These are phyloP conservation scores for Aplosporella prunicola DNA, from an alignment of 2,329 filamentous ascomycete species.

Conservation along the genomic window DNA sequence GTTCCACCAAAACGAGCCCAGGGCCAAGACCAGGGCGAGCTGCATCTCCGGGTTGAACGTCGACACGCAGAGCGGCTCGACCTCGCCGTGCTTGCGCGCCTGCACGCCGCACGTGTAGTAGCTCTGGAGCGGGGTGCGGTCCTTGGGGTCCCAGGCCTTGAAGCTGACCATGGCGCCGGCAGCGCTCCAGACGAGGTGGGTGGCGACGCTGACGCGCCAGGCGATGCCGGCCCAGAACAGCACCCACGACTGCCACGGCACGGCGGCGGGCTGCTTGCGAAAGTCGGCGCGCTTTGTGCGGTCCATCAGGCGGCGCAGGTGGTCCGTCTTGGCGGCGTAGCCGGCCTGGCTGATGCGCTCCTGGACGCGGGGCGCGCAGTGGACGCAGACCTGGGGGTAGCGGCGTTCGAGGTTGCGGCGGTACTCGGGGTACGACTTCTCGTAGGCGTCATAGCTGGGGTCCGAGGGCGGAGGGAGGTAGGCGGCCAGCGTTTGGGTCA, in stretches of 20 bases:
- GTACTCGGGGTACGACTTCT: constrained; percentile 60
- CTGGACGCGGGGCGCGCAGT: constrained; percentile 68
- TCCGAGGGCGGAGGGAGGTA: constrained; percentile 62
- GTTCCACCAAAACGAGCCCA: constrained; percentile 58
- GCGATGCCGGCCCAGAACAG: constrained; percentile 33
- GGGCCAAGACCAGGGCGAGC: constrained; percentile 37
- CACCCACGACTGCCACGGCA: constrained; percentile 35
- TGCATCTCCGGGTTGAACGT: constrained; percentile 16
- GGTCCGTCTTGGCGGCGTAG: constrained; percentile 77
- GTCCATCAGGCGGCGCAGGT: constrained; percentile 65
- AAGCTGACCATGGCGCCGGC: no score
- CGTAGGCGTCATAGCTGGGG: constrained; percentile 58
- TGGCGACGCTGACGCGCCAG: constrained; percentile 31
- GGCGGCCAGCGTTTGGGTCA: constrained; percentile 65
- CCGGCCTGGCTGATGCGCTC: constrained; percentile 59
- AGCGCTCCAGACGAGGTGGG: constrained; percentile 28
- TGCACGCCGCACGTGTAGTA: constrained; percentile 21
- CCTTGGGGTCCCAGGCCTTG: no score
- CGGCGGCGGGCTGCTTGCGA: constrained; percentile 16
- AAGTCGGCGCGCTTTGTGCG: constrained; percentile 31
- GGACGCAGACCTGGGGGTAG: constrained; percentile 80
- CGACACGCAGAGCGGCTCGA: constrained; percentile 22
- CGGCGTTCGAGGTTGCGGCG: constrained; percentile 64
- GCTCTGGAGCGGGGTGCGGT: no score
- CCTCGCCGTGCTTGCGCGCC: constrained; percentile 14